A percentile compares a stretch with the other conserved stretches of the same genome.
Conservation (phyloP, 768 basidiomycete species). For the Royoungia palumana region DNA sequence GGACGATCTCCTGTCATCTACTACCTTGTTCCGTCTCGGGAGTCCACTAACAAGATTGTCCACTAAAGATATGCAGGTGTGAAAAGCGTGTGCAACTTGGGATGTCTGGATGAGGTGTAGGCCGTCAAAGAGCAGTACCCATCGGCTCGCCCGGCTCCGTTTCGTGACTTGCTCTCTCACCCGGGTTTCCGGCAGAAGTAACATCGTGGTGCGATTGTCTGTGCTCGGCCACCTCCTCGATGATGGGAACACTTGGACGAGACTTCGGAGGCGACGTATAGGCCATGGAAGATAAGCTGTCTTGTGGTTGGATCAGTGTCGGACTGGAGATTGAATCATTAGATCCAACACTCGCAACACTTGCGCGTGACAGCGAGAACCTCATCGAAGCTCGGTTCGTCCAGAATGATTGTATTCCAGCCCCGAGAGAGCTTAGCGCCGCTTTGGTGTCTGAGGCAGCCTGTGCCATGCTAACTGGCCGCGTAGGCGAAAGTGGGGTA, state of each 20-base stretch:
- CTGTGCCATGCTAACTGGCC: conserved; percentile 29
- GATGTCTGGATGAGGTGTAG: neutral
- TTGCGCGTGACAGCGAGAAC: conserved; percentile 35
- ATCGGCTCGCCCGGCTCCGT: conserved; percentile 15
- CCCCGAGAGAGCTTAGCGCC: conserved; percentile 39
- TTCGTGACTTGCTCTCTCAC: conserved; percentile 13
- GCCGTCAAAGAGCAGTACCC: conserved; percentile 30
- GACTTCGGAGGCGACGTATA: conserved; percentile 13
- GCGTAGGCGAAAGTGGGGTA: conserved; percentile 10
- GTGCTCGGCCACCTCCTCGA: conserved; percentile 25
- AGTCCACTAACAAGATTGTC: neutral
- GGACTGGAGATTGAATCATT: conserved; percentile 21
- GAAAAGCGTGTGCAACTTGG: neutral
- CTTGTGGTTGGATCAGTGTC: conserved; percentile 4
- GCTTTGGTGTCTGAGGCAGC: conserved; percentile 35
- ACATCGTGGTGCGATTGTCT: conserved; percentile 10
- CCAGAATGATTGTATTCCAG: conserved; percentile 49
- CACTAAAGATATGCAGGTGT: neutral
- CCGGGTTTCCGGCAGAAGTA: conserved; percentile 1
- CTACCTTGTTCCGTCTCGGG: neutral
- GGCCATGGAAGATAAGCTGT: neutral
- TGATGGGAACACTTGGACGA: conserved; percentile 21
- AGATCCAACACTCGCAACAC: conserved; percentile 23
- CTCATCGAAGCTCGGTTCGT: conserved; percentile 35
- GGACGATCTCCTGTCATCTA: too few relatives aligned